Base-by-base conservation (phyloP, 768 basidiomycete species). In the Mycena metata region DNA sequence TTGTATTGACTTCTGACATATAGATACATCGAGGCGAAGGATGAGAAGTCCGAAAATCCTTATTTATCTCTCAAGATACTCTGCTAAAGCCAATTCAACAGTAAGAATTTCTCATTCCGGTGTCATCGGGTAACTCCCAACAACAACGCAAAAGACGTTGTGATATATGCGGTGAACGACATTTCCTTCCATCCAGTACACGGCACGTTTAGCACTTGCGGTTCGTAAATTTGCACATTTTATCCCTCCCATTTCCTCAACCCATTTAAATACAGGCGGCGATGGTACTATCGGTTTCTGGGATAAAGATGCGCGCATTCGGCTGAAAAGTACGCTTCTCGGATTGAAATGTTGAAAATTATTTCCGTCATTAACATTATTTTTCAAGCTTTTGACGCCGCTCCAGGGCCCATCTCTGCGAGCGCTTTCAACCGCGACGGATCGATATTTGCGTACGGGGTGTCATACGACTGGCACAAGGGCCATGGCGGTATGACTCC, bases 391-490 rank as follows among this genome's bases (percentile, higher is more conserved):
- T 94, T 95, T 76, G 93, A 95, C 8, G 79, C 88, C 3, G 83
- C 84, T 1, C 88, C 90, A 0, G 92, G 90, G 15, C 95, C 96
- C 0, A 92, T 98, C 67, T 81, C 92, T n/a, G 86, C 91, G 7
- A 91, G 90, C 9, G 84, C 89, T 1, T 98, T 97, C 85, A 98
- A 94, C 82, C 90, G 91, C 67, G 93, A 88, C 33, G 95, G 95
- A 35, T 90, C 84, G 42, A 93, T 98, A 70, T 94, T 98, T 75
- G 96, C 96, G 0, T 98, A 98, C 70, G 91, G 95, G 0, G 79
- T 97, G 24, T 94, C 95, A 17, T 97, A 97, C 70, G 96, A 97
- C 76, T 97, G 96, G 96, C 92, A 91, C 12, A 95, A 96, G 76
- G 95, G 95, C 12, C 93, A 96, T 77, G 51, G 41, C 2, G 70